Conservation (phyloP, 495 filamentous ascomycete genomes). For the Pseudomonodictys pantanalensis region DNA sequence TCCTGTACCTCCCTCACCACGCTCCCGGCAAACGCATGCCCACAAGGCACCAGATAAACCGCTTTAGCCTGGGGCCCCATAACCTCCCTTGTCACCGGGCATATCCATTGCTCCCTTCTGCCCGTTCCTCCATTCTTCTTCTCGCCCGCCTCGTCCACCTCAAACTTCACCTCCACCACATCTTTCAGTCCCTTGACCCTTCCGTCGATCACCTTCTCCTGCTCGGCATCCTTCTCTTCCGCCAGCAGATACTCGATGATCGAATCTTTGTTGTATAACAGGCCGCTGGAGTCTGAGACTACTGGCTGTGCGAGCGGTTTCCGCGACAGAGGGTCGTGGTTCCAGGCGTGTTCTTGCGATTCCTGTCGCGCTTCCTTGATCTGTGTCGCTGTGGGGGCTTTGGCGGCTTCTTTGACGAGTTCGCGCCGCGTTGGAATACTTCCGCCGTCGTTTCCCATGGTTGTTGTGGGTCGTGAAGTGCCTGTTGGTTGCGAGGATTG, state of each 20-base stretch:
- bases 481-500: background rate
- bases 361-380: slow-evolving; percentile 84
- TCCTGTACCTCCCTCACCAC: slow-evolving; percentile 75
- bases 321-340: slow-evolving; percentile 78
- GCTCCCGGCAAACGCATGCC: slow-evolving; percentile 86
- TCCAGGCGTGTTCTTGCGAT: slow-evolving; percentile 80
- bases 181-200: slow-evolving; percentile 80
- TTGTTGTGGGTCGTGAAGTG: slow-evolving; percentile 7
- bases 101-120: slow-evolving; percentile 61
- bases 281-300: slow-evolving; percentile 80
- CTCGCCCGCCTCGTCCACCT: slow-evolving; percentile 50
- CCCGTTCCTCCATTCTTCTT: slow-evolving; percentile 25
- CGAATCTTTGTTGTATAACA: slow-evolving; percentile 93
- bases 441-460: slow-evolving; percentile 95
- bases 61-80: slow-evolving; percentile 75
- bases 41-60: slow-evolving; percentile 91
- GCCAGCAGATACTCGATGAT: slow-evolving; percentile 78
- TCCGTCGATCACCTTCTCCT: slow-evolving; percentile 64
- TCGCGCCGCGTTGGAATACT: slow-evolving; percentile 93
- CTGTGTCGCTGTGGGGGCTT: slow-evolving; percentile 77
- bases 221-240: slow-evolving; percentile 50
- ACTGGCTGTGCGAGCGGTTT: slow-evolving; percentile 66
- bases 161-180: slow-evolving; percentile 84
- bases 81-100: slow-evolving; percentile 83
- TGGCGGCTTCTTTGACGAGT: slow-evolving; percentile 85